A percentile compares a stretch with the other conserved stretches of the same genome.
These are phyloP conservation scores for Croton laevigatus DNA, from an alignment of 441 rosid species.

Conservation along the genomic window DNA sequence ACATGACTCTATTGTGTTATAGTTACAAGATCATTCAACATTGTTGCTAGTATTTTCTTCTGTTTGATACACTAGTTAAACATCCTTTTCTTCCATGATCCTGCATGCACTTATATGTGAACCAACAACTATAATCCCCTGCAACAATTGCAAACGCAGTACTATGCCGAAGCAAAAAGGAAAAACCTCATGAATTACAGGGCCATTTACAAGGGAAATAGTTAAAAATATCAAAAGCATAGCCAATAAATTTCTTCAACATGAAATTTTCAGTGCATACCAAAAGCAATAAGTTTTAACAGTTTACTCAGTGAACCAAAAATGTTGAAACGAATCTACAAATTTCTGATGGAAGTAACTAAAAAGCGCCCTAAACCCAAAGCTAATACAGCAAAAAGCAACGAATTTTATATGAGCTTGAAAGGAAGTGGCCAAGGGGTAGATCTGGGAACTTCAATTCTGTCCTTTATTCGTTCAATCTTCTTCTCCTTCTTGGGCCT, in stretches of 20 bases:
- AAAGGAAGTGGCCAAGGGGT: slow-evolving; percentile 99
- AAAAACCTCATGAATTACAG: not conserved
- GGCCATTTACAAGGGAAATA: no score
- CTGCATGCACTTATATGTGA: not conserved
- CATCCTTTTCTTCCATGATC: not conserved
- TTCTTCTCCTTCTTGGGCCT: slow-evolving; percentile 91
- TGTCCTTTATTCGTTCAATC: slow-evolving; percentile 86
- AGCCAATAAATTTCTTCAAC: not conserved
- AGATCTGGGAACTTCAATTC: slow-evolving; percentile 86
- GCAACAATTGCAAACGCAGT: not conserved
- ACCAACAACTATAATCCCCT: not conserved
- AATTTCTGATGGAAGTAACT: not conserved
- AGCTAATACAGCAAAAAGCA: not conserved
- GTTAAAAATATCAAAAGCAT: not conserved
- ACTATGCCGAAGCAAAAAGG: not conserved
- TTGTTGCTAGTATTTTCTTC: not conserved
- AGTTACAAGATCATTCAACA: not conserved
- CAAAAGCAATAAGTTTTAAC: not conserved
- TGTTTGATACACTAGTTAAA: not conserved
- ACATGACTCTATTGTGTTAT: not conserved
- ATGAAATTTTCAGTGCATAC: not conserved
- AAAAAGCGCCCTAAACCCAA: not conserved
- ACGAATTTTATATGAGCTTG: slow-evolving; percentile 68
- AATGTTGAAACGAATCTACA: not conserved
- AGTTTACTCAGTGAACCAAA: not conserved